Conservation (phyloP, 1,284 basidiomycete species). For the Ustilago curta region DNA sequence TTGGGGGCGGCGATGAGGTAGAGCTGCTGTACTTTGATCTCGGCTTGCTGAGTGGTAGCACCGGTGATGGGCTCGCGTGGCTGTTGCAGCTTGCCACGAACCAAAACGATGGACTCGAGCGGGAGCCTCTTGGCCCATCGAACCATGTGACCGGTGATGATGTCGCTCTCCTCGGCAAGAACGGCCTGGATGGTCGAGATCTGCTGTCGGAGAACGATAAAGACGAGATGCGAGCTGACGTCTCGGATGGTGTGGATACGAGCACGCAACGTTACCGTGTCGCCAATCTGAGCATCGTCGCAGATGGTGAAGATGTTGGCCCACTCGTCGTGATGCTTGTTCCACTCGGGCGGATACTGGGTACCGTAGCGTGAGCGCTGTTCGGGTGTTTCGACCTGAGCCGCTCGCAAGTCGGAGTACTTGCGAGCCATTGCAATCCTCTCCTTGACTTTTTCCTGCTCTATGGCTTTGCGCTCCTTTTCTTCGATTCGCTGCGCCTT, state of each 20-base stretch:
- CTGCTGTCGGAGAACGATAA: slow-evolving; percentile 64
- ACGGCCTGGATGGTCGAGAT: slow-evolving; percentile 62
- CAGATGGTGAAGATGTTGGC: slow-evolving; percentile 37
- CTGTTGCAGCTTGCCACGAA: slow-evolving; percentile 56
- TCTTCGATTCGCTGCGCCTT: slow-evolving; percentile 47
- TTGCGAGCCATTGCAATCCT: slow-evolving; percentile 41
- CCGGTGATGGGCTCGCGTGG: slow-evolving; percentile 60
- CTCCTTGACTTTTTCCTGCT: slow-evolving; percentile 34
- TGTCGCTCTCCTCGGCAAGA: slow-evolving; percentile 45
- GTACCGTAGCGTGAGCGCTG: slow-evolving; percentile 58
- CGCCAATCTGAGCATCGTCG: slow-evolving; percentile 41
- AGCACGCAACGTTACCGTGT: slow-evolving; percentile 51
- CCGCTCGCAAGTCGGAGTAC: slow-evolving; percentile 53
- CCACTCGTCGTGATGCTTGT: slow-evolving; percentile 38
- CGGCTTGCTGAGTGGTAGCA: slow-evolving; percentile 55
- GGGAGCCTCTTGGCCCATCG: slow-evolving; percentile 63
- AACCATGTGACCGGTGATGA: slow-evolving; percentile 61
- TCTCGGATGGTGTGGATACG: slow-evolving; percentile 63
- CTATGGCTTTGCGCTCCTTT: slow-evolving; percentile 50
- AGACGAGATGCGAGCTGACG: slow-evolving; percentile 60
- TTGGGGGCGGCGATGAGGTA: slow-evolving; percentile 53
- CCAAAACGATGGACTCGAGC: slow-evolving; percentile 60
- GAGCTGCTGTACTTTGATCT: slow-evolving; percentile 60
- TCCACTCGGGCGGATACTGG: slow-evolving; percentile 39
- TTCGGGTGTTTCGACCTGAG: slow-evolving; percentile 55